Percentiles rank a stretch among this genome's conserved stretches.
These are phyloP conservation scores for Pterocarpus macrocarpus DNA, from an alignment of 306 rosid genomes.

Conservation along the genomic window DNA sequence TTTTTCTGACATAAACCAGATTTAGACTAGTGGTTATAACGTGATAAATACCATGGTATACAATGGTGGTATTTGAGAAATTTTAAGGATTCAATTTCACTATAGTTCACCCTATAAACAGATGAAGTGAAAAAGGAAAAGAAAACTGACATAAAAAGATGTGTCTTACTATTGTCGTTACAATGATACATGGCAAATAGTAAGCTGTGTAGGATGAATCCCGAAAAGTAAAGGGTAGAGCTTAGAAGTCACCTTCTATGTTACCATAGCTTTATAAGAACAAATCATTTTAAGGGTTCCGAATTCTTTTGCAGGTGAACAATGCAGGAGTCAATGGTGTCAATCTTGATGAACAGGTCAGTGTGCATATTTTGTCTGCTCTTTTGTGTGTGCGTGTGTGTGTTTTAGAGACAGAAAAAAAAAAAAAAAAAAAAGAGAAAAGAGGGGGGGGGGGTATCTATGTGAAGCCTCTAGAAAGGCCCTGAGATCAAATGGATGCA, in stretches of 20 bases:
- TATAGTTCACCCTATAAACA: not conserved
- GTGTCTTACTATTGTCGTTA: not conserved
- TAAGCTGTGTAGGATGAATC: not conserved
- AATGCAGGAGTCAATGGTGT: constrained; percentile 50
- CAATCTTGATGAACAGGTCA: constrained; percentile 31
- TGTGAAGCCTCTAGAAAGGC: not conserved
- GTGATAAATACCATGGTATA: not conserved
- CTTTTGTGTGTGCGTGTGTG: not conserved
- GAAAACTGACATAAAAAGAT: not conserved
- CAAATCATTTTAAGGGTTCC: not conserved
- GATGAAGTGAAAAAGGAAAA: not conserved
- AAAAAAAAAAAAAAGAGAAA: no score
- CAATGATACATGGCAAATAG: not conserved
- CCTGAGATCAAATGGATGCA: constrained; percentile 11
- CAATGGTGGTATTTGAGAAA: not conserved
- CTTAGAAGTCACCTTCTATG: not conserved
- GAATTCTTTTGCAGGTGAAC: constrained; percentile 48
- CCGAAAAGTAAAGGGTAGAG: not conserved
- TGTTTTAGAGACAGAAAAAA: no score
- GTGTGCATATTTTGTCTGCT: constrained; percentile 4
- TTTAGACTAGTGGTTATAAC: not conserved
- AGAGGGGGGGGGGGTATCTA: not conserved
- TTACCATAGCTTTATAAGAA: constrained; percentile 7
- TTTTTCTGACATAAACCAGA: not conserved
- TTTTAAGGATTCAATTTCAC: not conserved